Conservation (phyloP, 352 stramenopile species). For the Globisporangium uncinulatum region DNA sequence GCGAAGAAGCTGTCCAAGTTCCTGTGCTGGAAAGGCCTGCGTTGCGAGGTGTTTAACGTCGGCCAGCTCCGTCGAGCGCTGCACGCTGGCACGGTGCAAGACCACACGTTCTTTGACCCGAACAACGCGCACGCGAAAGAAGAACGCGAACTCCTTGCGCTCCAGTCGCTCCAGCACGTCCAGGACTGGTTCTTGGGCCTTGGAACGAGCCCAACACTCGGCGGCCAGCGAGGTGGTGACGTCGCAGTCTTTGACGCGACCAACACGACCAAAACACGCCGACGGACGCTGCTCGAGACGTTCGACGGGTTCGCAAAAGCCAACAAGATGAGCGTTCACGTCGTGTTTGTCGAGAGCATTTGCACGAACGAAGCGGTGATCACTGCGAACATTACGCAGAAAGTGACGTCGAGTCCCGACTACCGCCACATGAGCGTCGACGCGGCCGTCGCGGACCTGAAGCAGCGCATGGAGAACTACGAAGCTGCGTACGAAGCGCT, state of each 20-base stretch:
- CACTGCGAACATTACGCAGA: conserved; percentile 76
- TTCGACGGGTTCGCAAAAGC: conserved; percentile 50
- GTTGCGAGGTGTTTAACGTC: conserved; percentile 92
- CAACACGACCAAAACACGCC: conserved; percentile 76
- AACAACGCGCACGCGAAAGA: conserved; percentile 72
- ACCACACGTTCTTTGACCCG: conserved; percentile 92
- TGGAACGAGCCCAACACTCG: not conserved
- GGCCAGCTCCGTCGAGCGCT: conserved; percentile 89
- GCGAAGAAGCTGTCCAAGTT: conserved; percentile 88
- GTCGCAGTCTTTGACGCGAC: conserved; percentile 90
- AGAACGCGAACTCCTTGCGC: conserved; percentile 76
- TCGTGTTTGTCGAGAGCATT: conserved; percentile 93
- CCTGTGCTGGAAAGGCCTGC: conserved; percentile 75
- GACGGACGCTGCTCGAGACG: conserved; percentile 48
- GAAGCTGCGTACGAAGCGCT: conserved; percentile 84
- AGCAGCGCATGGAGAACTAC: conserved; percentile 85
- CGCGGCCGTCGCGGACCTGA: conserved; percentile 72
- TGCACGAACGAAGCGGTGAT: conserved; percentile 91
- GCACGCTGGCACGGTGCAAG: conserved; percentile 45
- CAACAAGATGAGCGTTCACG: conserved; percentile 72
- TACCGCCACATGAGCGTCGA: conserved; percentile 72
- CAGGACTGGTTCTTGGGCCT: conserved; percentile 51
- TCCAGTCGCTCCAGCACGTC: conserved; percentile 65
- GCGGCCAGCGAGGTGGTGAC: conserved; percentile 42
- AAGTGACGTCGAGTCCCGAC: conserved; percentile 72